phyloP scores from a whole-genome alignment of 345 rosid species.

The Bretschneidera sinensis region DNA sequence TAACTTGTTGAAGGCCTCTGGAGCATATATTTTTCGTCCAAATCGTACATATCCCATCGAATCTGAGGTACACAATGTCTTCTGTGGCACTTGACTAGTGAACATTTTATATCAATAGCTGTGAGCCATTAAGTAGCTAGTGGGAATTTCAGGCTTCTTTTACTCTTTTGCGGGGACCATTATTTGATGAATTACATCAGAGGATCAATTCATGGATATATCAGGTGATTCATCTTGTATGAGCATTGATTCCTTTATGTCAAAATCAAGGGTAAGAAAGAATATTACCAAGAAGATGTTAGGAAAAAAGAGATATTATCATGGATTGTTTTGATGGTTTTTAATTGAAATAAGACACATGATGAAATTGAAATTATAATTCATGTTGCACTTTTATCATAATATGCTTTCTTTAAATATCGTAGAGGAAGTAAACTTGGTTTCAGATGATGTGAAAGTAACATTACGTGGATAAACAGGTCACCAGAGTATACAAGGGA shows the following conservation, averaged over 20 bases:
- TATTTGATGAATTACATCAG: constrained; percentile 65
- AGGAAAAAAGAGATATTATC: not conserved
- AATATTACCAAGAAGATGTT: not conserved
- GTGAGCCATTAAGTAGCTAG: constrained; percentile 22
- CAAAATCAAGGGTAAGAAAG: not conserved
- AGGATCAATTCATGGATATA: constrained; percentile 58
- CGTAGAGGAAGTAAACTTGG: too few relatives aligned
- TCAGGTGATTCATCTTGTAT: constrained; percentile 35
- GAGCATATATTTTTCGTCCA: constrained; percentile 69
- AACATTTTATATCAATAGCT: constrained; percentile 6
- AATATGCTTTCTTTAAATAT: too few relatives aligned
- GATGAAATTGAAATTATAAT: not conserved
- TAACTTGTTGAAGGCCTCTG: constrained; percentile 46
- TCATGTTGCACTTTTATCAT: too few relatives aligned
- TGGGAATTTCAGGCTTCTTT: constrained; percentile 17
- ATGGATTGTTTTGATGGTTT: too few relatives aligned
- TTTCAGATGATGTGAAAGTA: too few relatives aligned
- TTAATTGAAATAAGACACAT: too few relatives aligned
- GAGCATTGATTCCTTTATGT: not conserved
- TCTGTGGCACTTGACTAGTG: not conserved
- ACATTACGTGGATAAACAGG: constrained; percentile 35
- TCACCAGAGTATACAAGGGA: constrained; percentile 73
- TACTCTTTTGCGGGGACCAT: constrained; percentile 45
- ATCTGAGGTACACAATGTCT: constrained; percentile 35
- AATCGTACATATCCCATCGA: constrained; percentile 30